Conservation (phyloP, 106 monocot species). For the Xerophyta viscosa region DNA sequence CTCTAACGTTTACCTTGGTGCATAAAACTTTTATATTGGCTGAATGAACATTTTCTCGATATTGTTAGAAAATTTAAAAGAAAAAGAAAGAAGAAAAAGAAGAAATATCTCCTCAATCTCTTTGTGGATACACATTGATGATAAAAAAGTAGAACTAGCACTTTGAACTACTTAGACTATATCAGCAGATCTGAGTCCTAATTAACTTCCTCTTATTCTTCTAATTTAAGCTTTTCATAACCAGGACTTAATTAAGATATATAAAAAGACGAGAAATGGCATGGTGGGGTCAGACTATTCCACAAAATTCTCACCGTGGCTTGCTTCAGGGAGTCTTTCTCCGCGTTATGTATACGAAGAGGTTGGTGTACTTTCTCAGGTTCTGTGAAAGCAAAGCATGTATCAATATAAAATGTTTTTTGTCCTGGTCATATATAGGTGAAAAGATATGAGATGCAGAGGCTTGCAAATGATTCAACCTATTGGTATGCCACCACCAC, state of each 20-base stretch:
- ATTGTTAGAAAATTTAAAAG: no score
- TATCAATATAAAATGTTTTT: no score
- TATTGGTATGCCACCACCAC: conserved; percentile 57
- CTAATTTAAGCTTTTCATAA: not conserved
- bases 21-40: no score
- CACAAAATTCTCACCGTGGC: conserved; percentile 98
- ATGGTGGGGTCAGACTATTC: conserved; percentile 95
- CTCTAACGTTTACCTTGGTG: no score
- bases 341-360: conserved; percentile 88
- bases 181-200: not conserved
- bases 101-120: no score
- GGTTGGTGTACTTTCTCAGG: conserved; percentile 24
- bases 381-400: no score
- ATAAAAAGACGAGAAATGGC: conserved; percentile 94
- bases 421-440: conserved; percentile 36
- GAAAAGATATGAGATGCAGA: conserved; percentile 80
- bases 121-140: no score
- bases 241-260: conserved; percentile 71
- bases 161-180: no score
- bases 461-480: conserved; percentile 87
- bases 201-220: not conserved
- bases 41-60: no score
- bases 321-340: conserved; percentile 84
- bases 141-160: no score
- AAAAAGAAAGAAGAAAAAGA: no score